Percentiles rank a stretch among this genome's conserved stretches.
Evolutionary conservation across 2,329 filamentous ascomycete genomes (phyloP).

Genomic region (Neopestalotiopsis sp.): DNA sequence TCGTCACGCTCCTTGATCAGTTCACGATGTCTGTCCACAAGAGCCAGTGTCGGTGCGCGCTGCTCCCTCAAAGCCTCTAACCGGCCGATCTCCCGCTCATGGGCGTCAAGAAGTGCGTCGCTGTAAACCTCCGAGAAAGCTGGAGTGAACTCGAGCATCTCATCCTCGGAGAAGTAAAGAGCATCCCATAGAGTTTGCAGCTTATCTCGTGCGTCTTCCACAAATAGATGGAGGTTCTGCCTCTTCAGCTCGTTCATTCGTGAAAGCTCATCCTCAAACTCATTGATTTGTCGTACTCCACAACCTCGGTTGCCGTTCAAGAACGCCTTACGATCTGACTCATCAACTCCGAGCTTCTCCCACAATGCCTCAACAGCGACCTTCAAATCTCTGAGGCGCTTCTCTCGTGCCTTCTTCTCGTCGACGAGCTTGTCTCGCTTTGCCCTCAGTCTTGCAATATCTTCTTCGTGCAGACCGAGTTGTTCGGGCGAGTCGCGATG

Average conservation of each 20-base stretch:
- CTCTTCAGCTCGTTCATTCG: slow-evolving; percentile 91
- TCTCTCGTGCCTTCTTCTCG: slow-evolving; percentile 87
- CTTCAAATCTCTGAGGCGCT: slow-evolving; percentile 75
- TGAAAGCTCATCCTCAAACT: slow-evolving; percentile 89
- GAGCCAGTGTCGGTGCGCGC: slow-evolving; percentile 79
- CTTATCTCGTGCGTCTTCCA: slow-evolving; percentile 89
- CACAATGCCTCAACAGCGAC: slow-evolving; percentile 83
- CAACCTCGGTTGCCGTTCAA: slow-evolving; percentile 87
- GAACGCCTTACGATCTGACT: slow-evolving; percentile 83
- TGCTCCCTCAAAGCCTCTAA: slow-evolving; percentile 85
- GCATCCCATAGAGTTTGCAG: slow-evolving; percentile 95
- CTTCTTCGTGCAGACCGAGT: slow-evolving; percentile 87
- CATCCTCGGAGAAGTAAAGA: slow-evolving; percentile 93
- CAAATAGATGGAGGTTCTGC: slow-evolving; percentile 93
- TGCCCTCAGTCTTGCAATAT: slow-evolving; percentile 72
- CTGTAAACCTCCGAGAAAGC: slow-evolving; percentile 98
- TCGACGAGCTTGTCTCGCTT: slow-evolving; percentile 84
- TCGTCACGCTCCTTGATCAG: slow-evolving; percentile 87
- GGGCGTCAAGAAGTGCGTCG: slow-evolving; percentile 91
- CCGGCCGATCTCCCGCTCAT: slow-evolving; percentile 87
- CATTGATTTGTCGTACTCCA: slow-evolving; percentile 89
- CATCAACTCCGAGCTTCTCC: slow-evolving; percentile 85
- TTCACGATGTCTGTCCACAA: slow-evolving; percentile 83
- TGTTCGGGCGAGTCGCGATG: slow-evolving; percentile 93
- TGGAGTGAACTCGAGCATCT: slow-evolving; percentile 97